These are phyloP conservation scores for Phaeosphaeriaceae sp. DNA, from an alignment of 2,329 filamentous ascomycete genomes.

Conservation along the genomic window DNA sequence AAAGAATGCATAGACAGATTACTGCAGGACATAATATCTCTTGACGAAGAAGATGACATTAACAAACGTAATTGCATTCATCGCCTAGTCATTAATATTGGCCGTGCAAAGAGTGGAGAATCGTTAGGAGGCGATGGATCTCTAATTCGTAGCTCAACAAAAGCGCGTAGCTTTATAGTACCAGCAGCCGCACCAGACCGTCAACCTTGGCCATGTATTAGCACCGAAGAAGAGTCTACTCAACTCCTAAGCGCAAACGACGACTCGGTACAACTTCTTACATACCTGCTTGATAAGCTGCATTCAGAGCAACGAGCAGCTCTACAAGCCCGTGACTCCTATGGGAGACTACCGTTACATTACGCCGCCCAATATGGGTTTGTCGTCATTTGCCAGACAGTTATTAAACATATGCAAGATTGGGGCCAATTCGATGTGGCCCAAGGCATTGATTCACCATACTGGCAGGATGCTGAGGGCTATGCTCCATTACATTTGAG, in stretches of 20 bases:
- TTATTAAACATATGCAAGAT: constrained; percentile 86
- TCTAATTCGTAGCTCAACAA: constrained; percentile 55
- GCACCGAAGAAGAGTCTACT: constrained; percentile 68
- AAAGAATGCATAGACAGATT: constrained; percentile 74
- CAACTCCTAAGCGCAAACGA: constrained; percentile 72
- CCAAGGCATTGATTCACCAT: constrained; percentile 81
- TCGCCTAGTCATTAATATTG: constrained; percentile 88
- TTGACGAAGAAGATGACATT: constrained; percentile 90
- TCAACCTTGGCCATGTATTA: constrained; percentile 66
- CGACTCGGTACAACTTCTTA: constrained; percentile 72
- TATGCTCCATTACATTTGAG: constrained; percentile 90
- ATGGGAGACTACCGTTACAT: constrained; percentile 85
- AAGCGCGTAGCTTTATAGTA: constrained; percentile 76
- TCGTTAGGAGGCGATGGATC: constrained; percentile 57
- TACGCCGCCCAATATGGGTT: constrained; percentile 96
- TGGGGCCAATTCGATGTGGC: constrained; percentile 88
- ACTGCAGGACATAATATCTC: constrained; percentile 69
- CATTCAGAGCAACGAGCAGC: constrained; percentile 70
- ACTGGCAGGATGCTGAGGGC: constrained; percentile 93
- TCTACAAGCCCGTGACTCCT: constrained; percentile 73
- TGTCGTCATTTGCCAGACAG: constrained; percentile 83
- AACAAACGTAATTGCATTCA: constrained; percentile 94
- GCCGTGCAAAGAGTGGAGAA: constrained; percentile 69
- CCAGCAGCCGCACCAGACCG: constrained; percentile 73
- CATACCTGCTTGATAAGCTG: constrained; percentile 71